Evolutionary conservation across 192 early-diverging fungal genomes (phyloP).

Genomic region (Linderina pennispora): DNA sequence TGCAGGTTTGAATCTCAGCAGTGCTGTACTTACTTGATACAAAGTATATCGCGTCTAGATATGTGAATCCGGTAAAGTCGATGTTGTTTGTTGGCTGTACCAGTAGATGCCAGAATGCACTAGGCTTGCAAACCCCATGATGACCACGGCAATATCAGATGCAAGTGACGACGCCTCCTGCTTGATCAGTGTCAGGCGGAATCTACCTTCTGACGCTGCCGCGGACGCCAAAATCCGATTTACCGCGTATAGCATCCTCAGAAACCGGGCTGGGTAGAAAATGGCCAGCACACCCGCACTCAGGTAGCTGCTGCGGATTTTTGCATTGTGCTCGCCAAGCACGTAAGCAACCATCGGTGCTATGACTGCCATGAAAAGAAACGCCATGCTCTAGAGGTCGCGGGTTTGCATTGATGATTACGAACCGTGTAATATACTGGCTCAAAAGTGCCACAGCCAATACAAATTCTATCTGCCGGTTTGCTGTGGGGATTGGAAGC

Average conservation of each 20-base stretch:
- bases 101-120: slow-evolving; percentile 46
- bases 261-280: slow-evolving; percentile 45
- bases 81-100: slow-evolving; percentile 28
- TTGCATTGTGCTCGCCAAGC: slow-evolving; percentile 14
- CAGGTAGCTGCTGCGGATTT: slow-evolving; percentile 36
- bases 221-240: slow-evolving; percentile 23
- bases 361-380: slow-evolving; percentile 35
- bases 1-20: neutral
- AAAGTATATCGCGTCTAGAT: slow-evolving; percentile 46
- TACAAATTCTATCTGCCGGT: slow-evolving; percentile 24
- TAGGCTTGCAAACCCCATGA: slow-evolving; percentile 33
- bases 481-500: slow-evolving; percentile 8
- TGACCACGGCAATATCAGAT: slow-evolving; percentile 33
- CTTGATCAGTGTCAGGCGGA: slow-evolving; percentile 26
- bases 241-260: slow-evolving; percentile 32
- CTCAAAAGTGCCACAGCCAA: slow-evolving; percentile 22
- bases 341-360: slow-evolving; percentile 28
- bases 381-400: slow-evolving; percentile 20
- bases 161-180: slow-evolving; percentile 29
- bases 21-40: slow-evolving; percentile 32
- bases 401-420: slow-evolving; percentile 37
- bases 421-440: slow-evolving; percentile 32
- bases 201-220: slow-evolving; percentile 7
- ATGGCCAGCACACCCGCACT: slow-evolving; percentile 45
- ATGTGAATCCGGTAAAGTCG: slow-evolving; percentile 20